Evolutionary conservation across 73 alveolate species (phyloP), one percentile per base, ranked within the genome.

Genomic region (Symbiodinium pilosum): DNA sequence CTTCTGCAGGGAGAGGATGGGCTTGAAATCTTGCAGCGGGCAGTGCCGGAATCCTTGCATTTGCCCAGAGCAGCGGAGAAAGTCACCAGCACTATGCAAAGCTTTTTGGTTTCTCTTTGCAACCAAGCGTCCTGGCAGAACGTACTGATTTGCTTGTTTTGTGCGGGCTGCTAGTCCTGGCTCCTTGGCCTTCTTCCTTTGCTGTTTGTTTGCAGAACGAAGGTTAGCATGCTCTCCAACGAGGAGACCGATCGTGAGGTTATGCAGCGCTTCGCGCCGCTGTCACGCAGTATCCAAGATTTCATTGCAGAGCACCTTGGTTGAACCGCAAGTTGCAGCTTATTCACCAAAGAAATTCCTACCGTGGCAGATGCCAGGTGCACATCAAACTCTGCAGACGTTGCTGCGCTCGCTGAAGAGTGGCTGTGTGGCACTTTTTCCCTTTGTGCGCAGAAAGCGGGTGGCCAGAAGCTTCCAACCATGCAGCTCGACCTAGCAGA

Each of bases 161-260:
- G n/a, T n/a, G n/a, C n/a, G n/a, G n/a, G n/a, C n/a, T n/a, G n/a
- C n/a, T n/a, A n/a, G n/a, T n/a, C n/a, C n/a, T n/a, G n/a, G n/a
- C n/a, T n/a, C n/a, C n/a, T n/a, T n/a, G n/a, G n/a, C n/a, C n/a
- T n/a, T n/a, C n/a, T n/a, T n/a, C n/a, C n/a, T n/a, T n/a, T n/a
- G n/a, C n/a, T n/a, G n/a, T n/a, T n/a, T n/a, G n/a, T n/a, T 47
- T 47, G 59, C 59, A 47, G 59, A n/a, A n/a, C 32, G 36, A 44
- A 89, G 96, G 96, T 89, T 69, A 89, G 96, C 87, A 89, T 89
- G 96, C 87, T 89, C 12, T 89, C 96, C 28, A 87, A 64, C 75
- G 96, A 89, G 16, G 96, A 89, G 56, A 89, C 77, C 39, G 96
- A 89, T 24, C 54, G 52, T 4, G 96, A 89, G 51, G 96, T 89